These are phyloP conservation scores for Aquanectria penicillioides DNA, from an alignment of 2,329 filamentous ascomycete species.

Conservation along the genomic window DNA sequence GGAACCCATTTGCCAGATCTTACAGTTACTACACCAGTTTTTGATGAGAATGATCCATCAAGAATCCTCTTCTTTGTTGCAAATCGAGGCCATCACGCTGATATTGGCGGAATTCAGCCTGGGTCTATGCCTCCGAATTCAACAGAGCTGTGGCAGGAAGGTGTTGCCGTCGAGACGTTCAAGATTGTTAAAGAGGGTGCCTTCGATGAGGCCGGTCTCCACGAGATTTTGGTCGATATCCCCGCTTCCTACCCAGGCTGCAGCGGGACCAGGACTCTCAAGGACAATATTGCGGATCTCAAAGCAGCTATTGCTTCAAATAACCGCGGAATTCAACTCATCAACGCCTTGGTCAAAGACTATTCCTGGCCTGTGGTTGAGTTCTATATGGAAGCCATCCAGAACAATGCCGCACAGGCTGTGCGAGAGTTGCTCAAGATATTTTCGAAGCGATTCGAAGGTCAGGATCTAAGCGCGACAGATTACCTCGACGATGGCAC, in stretches of 20 bases:
- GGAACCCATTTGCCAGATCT: slow-evolving; percentile 53
- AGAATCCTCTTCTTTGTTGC: slow-evolving; percentile 44
- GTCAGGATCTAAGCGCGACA: slow-evolving; percentile 15
- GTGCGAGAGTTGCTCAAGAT: slow-evolving; percentile 22
- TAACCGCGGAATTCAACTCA: slow-evolving; percentile 82
- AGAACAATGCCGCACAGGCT: slow-evolving; percentile 50
- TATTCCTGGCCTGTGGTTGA: slow-evolving; percentile 78
- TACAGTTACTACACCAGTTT: slow-evolving; percentile 69
- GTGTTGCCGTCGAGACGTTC: slow-evolving; percentile 70
- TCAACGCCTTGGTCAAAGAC: slow-evolving; percentile 75
- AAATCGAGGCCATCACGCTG: slow-evolving; percentile 47
- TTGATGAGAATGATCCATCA: slow-evolving; percentile 44
- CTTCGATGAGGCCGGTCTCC: slow-evolving; percentile 82
- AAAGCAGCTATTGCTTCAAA: slow-evolving; percentile 90
- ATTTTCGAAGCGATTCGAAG: not conserved
- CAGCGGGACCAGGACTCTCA: slow-evolving; percentile 79
- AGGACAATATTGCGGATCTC: slow-evolving; percentile 86
- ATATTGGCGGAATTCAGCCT: slow-evolving; percentile 79
- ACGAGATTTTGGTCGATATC: slow-evolving; percentile 76
- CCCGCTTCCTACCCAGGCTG: slow-evolving; percentile 81
- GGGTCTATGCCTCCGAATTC: slow-evolving; percentile 84
- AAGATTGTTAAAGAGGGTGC: slow-evolving; percentile 80
- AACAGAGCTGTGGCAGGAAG: slow-evolving; percentile 69
- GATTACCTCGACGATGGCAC: slow-evolving; percentile 87
- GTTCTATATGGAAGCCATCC: slow-evolving; percentile 60